These are phyloP conservation scores for Boletus pseudopeckii DNA, from an alignment of 768 basidiomycete genomes.

Conservation along the genomic window DNA sequence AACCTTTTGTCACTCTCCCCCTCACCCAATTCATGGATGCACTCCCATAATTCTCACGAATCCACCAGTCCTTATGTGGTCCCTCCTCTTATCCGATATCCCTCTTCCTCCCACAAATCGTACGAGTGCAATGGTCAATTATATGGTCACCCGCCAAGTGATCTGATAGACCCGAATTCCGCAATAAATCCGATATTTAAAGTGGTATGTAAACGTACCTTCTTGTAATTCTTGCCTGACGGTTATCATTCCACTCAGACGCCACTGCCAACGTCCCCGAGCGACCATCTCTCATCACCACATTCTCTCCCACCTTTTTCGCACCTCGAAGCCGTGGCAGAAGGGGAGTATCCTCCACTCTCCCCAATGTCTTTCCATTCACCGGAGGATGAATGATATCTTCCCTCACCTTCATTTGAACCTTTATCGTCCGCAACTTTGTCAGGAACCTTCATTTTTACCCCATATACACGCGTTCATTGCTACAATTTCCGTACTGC, in stretches of 20 bases:
- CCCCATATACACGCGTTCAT: slow-evolving; percentile 25
- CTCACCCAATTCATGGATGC: slow-evolving; percentile 54
- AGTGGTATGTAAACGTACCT: slow-evolving; percentile 59
- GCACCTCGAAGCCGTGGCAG: slow-evolving; percentile 79
- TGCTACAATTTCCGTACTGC: slow-evolving; percentile 28
- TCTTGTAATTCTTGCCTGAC: slow-evolving; percentile 2
- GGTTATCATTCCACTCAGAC: slow-evolving; percentile 36
- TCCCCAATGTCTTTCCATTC: slow-evolving; percentile 72
- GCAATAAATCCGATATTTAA: slow-evolving; percentile 86
- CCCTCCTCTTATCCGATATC: slow-evolving; percentile 36
- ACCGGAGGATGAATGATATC: slow-evolving; percentile 42
- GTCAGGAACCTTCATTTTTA: slow-evolving; percentile 28
- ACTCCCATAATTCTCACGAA: slow-evolving; percentile 42
- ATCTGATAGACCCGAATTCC: slow-evolving; percentile 59
- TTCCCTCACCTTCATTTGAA: slow-evolving; percentile 18
- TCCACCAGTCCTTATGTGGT: slow-evolving; percentile 37
- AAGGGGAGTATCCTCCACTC: slow-evolving; percentile 67
- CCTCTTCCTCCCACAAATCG: slow-evolving; percentile 39
- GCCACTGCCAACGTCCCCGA: slow-evolving; percentile 46
- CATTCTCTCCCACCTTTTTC: slow-evolving; percentile 73
- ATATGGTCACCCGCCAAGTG: slow-evolving; percentile 57
- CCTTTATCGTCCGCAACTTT: slow-evolving; percentile 18
- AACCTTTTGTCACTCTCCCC: slow-evolving; percentile 72
- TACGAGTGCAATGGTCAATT: slow-evolving; percentile 52
- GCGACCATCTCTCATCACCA: slow-evolving; percentile 38